phyloP scores from a whole-genome alignment of 176 grass and related monocot species.

The Thinopyrum elongatum region DNA sequence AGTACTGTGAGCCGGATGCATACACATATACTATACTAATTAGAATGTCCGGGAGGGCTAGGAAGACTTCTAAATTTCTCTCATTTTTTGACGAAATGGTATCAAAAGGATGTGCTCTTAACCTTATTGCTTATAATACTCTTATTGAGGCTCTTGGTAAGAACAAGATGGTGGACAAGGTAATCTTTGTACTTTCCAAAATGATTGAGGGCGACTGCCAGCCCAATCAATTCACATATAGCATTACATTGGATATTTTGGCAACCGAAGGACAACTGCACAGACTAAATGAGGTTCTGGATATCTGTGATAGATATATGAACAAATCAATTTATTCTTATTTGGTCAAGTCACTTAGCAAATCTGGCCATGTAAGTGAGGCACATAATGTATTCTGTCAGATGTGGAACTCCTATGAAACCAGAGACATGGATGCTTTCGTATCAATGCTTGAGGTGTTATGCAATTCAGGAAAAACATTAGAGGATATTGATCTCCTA shows the following conservation, averaged over 20 bases:
- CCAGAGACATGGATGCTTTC: slow-evolving; percentile 71
- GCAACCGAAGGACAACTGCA: slow-evolving; percentile 62
- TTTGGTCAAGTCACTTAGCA: slow-evolving; percentile 79
- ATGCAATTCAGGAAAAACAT: slow-evolving; percentile 83
- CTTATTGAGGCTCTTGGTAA: slow-evolving; percentile 89
- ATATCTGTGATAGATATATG: slow-evolving; percentile 57
- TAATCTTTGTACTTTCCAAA: slow-evolving; percentile 83
- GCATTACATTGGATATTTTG: slow-evolving; percentile 64
- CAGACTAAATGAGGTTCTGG: slow-evolving; percentile 70
- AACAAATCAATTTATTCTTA: slow-evolving; percentile 66
- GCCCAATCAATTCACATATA: slow-evolving; percentile 90
- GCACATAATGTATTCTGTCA: slow-evolving; percentile 84
- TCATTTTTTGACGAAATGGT: slow-evolving; percentile 88
- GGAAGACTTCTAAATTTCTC: slow-evolving; percentile 60
- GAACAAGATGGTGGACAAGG: slow-evolving; percentile 78
- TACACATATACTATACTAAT: slow-evolving; percentile 96
- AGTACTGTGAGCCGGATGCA: slow-evolving; percentile 70
- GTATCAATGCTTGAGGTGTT: slow-evolving; percentile 87
- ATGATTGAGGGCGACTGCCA: slow-evolving; percentile 64
- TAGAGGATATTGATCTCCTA: slow-evolving; percentile 83
- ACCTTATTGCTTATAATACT: slow-evolving; percentile 85
- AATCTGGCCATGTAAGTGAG: slow-evolving; percentile 83
- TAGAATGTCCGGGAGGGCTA: slow-evolving; percentile 79
- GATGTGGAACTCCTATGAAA: slow-evolving; percentile 82
- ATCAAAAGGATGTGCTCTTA: slow-evolving; percentile 57